Evolutionary conservation across 305 asterid species (phyloP).

Genomic region (Fraxinus sp.): DNA sequence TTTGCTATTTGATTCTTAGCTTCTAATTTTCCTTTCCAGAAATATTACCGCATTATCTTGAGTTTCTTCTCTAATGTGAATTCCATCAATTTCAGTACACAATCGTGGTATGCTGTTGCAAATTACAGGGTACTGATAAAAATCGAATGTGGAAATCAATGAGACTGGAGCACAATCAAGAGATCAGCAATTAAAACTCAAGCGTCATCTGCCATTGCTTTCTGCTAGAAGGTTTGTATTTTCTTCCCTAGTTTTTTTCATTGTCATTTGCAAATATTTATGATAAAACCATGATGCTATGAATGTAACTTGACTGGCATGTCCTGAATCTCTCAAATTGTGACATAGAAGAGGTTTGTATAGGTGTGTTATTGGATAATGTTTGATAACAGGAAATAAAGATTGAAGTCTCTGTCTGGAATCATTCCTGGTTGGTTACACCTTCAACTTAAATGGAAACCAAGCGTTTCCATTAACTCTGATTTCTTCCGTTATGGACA

Average conservation of each 20-base stretch:
- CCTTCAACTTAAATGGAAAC: background rate
- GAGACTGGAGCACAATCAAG: background rate
- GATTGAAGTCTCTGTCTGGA: background rate
- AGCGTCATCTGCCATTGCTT: background rate
- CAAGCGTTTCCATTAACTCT: background rate
- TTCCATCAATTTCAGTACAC: background rate
- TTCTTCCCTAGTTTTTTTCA: background rate
- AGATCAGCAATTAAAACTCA: background rate
- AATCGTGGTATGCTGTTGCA: background rate
- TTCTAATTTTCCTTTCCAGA: background rate
- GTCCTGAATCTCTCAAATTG: background rate
- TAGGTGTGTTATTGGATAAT: background rate
- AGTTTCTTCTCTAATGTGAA: background rate
- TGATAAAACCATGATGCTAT: background rate
- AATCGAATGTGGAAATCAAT: background rate
- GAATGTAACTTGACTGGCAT: background rate
- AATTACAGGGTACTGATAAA: background rate
- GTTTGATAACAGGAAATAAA: background rate
- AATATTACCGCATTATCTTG: background rate
- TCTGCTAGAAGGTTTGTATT: background rate
- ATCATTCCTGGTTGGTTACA: background rate
- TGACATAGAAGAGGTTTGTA: background rate
- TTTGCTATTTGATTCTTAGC: background rate
- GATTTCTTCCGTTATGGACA: background rate
- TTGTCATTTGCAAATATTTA: background rate